A percentile compares a stretch with the other conserved stretches of the same genome.
phyloP scores from a whole-genome alignment of 805 yeast species.

The Kodamaea hsintzibuensis region DNA sequence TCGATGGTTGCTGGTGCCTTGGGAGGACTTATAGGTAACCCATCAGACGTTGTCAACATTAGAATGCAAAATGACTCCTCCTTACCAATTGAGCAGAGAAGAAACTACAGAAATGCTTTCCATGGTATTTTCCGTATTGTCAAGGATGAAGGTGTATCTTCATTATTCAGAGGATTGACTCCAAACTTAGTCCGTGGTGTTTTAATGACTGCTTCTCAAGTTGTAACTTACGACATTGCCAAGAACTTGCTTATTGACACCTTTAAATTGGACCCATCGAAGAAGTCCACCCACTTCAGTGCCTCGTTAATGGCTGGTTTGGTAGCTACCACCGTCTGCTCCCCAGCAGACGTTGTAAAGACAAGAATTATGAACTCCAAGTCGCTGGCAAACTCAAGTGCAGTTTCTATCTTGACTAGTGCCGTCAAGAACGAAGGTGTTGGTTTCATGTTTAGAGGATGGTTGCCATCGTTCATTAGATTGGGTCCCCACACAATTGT shows the following conservation, averaged over 20 bases:
- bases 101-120: constrained; percentile 75
- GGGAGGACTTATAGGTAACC: constrained; percentile 87
- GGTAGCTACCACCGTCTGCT: constrained; percentile 88
- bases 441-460: constrained; percentile 83
- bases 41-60: constrained; percentile 83
- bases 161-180: constrained; percentile 70
- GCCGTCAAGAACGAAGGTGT: constrained; percentile 73
- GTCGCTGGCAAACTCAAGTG: constrained; percentile 43
- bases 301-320: constrained; percentile 82
- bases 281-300: constrained; percentile 70
- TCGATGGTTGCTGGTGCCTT: constrained; percentile 84
- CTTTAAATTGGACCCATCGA: constrained; percentile 54
- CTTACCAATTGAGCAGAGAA: constrained; percentile 59
- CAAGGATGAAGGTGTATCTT: constrained; percentile 56
- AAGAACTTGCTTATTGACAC: constrained; percentile 57
- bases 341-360: constrained; percentile 90
- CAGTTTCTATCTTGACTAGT: constrained; percentile 48
- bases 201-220: constrained; percentile 88
- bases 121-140: constrained; percentile 69
- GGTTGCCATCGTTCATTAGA: constrained; percentile 86
- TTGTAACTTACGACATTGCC: constrained; percentile 80
- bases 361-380: constrained; percentile 81
- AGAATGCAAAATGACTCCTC: constrained; percentile 89
- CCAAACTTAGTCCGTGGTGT: constrained; percentile 83
- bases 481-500: constrained; percentile 81